These are phyloP conservation scores for Acacia concinna DNA, from an alignment of 331 rosid species.

Conservation along the genomic window DNA sequence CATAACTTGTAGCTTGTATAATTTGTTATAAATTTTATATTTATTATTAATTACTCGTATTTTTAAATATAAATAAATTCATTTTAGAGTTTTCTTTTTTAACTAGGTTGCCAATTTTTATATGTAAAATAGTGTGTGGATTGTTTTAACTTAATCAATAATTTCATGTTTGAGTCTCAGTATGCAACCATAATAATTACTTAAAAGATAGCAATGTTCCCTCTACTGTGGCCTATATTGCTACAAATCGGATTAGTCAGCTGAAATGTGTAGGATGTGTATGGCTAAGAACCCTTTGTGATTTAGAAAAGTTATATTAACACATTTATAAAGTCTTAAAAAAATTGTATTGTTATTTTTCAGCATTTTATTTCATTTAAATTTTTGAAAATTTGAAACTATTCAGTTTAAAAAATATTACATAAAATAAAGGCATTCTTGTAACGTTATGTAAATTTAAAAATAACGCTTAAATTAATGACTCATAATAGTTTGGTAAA, in stretches of 20 bases:
- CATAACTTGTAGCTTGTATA: too few species aligned
- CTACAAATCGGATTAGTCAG: too few species aligned
- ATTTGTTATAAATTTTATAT: too few species aligned
- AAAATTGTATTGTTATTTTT: not conserved
- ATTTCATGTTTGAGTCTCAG: accelerated
- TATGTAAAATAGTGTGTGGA: accelerated
- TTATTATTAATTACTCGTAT: too few species aligned
- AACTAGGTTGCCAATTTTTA: too few species aligned
- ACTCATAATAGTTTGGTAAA: not conserved
- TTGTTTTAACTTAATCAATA: too few species aligned
- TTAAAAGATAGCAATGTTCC: too few species aligned
- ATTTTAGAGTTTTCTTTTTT: too few species aligned
- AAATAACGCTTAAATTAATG: not conserved
- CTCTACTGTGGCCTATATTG: too few species aligned
- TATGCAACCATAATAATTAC: too few species aligned
- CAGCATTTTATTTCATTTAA: not conserved
- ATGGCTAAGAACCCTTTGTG: not conserved
- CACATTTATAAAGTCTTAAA: not conserved
- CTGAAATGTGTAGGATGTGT: not conserved
- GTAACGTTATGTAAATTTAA: not conserved
- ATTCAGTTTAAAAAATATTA: not conserved
- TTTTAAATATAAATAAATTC: too few species aligned
- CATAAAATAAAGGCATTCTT: not conserved
- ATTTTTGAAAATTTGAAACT: not conserved
- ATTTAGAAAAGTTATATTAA: not conserved